phyloP scores from a whole-genome alignment of 805 yeast species.

The Lipomyces spencermartinsiae region DNA sequence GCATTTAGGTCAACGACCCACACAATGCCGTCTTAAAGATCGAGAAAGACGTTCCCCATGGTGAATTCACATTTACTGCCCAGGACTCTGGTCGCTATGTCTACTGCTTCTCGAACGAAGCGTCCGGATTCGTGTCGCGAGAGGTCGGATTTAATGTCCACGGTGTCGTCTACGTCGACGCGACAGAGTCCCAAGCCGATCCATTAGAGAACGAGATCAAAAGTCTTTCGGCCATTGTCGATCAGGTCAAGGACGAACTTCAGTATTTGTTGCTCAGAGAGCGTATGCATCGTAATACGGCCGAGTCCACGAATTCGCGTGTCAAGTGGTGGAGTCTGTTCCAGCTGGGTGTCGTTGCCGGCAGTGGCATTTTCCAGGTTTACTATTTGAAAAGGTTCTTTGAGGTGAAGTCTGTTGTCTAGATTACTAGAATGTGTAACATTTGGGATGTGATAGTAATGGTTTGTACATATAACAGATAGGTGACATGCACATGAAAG shows the following conservation, averaged over 20 bases:
- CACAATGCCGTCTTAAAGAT: slow-evolving; percentile 57
- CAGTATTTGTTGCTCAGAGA: slow-evolving; percentile 93
- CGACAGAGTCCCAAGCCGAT: slow-evolving; percentile 44
- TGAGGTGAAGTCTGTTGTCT: slow-evolving; percentile 90
- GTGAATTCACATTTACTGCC: slow-evolving; percentile 75
- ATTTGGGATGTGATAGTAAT: neutral
- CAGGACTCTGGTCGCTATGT: slow-evolving; percentile 72
- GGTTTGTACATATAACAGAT: slow-evolving; percentile 5
- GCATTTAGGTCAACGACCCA: slow-evolving; percentile 54
- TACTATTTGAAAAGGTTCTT: slow-evolving; percentile 92
- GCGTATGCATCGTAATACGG: slow-evolving; percentile 97
- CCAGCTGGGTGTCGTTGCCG: slow-evolving; percentile 84
- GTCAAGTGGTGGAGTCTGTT: slow-evolving; percentile 98
- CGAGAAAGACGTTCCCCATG: slow-evolving; percentile 70
- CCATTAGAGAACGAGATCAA: slow-evolving; percentile 80
- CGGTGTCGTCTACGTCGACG: slow-evolving; percentile 86
- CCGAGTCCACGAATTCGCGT: slow-evolving; percentile 94
- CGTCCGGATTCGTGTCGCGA: slow-evolving; percentile 70
- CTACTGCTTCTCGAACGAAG: slow-evolving; percentile 92
- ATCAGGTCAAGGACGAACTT: slow-evolving; percentile 87
- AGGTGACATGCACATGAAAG: neutral
- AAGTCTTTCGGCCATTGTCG: slow-evolving; percentile 73
- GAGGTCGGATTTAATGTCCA: slow-evolving; percentile 96
- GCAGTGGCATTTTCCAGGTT: slow-evolving; percentile 90
- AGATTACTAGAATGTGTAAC: slow-evolving; percentile 37